Evolutionary conservation across 2,329 filamentous ascomycete species (phyloP).

Genomic region (Fusarium sp.): DNA sequence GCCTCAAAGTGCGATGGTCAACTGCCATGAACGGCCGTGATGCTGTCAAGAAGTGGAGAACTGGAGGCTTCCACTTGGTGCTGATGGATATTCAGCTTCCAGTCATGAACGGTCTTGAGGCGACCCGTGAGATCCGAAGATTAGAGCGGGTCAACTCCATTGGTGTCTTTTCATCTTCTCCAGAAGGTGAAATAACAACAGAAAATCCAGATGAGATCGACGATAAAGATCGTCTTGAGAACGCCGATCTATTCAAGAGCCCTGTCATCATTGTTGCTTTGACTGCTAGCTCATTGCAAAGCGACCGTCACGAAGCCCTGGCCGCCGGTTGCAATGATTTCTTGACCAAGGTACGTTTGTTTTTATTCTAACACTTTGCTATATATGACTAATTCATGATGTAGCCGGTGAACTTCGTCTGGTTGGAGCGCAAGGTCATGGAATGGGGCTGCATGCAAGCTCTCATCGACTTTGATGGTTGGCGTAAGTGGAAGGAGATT

Average conservation of each 20-base stretch:
- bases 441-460: conserved; percentile 99
- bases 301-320: conserved; percentile 92
- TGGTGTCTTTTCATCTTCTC: conserved; percentile 85
- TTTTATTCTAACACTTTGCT: not conserved
- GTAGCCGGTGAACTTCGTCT: conserved; percentile 96
- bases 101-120: conserved; percentile 94
- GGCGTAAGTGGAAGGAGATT: conserved; percentile 97
- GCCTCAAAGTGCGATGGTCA: conserved; percentile 94
- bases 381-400: conserved; percentile 24
- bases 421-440: conserved; percentile 97
- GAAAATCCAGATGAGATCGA: conserved; percentile 62
- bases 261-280: conserved; percentile 98
- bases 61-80: conserved; percentile 93
- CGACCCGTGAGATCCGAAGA: conserved; percentile 92
- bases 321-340: conserved; percentile 99
- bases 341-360: conserved; percentile 83
- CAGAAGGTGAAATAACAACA: conserved; percentile 63
- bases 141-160: conserved; percentile 92
- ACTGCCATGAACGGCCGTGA: conserved; percentile 97
- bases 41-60: conserved; percentile 92
- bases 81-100: conserved; percentile 99
- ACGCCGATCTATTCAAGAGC: conserved; percentile 85
- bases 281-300: conserved; percentile 93
- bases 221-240: conserved; percentile 77
- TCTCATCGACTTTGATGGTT: conserved; percentile 97